Evolutionary conservation across 208 protist species (phyloP), one percentile per base, ranked within the genome.

Genomic region (Herpetomonas samuelpessoai): DNA sequence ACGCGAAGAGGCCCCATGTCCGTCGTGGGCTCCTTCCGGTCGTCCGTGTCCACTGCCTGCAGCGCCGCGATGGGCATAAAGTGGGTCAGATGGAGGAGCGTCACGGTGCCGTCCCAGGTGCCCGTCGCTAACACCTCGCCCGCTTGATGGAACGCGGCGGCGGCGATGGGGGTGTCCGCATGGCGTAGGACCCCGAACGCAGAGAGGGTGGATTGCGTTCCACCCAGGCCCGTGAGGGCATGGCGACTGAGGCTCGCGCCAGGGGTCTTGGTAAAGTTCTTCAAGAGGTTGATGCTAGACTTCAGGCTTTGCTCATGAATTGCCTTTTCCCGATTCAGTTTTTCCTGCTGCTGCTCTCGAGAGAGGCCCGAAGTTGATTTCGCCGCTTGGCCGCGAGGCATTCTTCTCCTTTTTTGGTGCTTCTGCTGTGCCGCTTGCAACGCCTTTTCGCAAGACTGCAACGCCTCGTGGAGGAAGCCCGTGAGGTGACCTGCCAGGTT

Each of bases 121-220:
- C 80, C 85, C 7, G 82, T 90, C 26, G 85, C 88, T 22, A 90
- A 68, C 26, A 92, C 65, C 35, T 86, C 83, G 29, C 88, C 88
- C 3, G 72, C 71, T 47, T 39, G 26, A 58, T 95, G 88, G 47
- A 88, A 91, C 27, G 72, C 66, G 45, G 85, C 60, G 61, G 58
- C 83, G 1, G 78, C 60, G 3, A 95, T 79, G 18, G 88, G 81
- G 7, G 64, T 58, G 35, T 53, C 57, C 57, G 90, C 82, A 58
- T 95, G 88, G 24, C 81, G 74, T 38, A 86, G 59, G 21, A 73
- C 70, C 30, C 77, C 57, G 16, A 79, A 79, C 0, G 88, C 77
- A 10, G 41, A 45, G 35, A 86, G 48, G 53, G 26, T 47, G 0
- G 67, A 59, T 0, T 55, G 61, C 38, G 50, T 47, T 2, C 38